Conservation (phyloP, 129 eudicot genomes). For the Centrapalus pauciflorus region DNA sequence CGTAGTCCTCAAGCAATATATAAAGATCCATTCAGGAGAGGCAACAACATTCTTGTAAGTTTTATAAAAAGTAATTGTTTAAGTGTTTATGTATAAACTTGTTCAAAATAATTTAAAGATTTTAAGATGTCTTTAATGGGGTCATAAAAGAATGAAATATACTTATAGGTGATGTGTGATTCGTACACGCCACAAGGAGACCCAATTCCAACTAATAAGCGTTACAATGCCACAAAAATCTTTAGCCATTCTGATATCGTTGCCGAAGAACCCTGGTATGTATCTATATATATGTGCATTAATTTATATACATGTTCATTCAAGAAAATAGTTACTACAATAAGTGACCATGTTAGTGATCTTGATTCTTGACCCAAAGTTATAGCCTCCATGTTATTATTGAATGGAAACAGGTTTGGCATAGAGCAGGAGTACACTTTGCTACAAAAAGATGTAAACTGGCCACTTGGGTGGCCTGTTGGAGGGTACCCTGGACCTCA, state of each 20-base stretch:
- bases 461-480: constrained; percentile 93
- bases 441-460: constrained; percentile 55
- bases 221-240: constrained; percentile 50
- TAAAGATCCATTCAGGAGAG: constrained; percentile 84
- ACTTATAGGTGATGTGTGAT: constrained; percentile 71
- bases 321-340: not conserved
- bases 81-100: not conserved
- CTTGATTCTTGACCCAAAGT: not conserved
- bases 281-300: not conserved
- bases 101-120: not conserved
- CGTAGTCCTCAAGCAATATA: constrained; percentile 75
- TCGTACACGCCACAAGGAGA: constrained; percentile 65
- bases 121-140: not conserved
- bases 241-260: constrained; percentile 55
- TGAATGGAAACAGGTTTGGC: constrained; percentile 49
- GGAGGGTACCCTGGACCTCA: constrained; percentile 81
- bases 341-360: not conserved
- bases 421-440: constrained; percentile 81
- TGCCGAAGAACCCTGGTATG: constrained; percentile 69
- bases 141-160: not conserved
- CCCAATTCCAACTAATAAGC: constrained; percentile 64
- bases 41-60: constrained; percentile 69
- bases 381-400: not conserved
- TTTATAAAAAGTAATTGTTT: not conserved
- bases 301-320: no score